Percentiles rank a stretch among this genome's conserved stretches.
phyloP scores from a whole-genome alignment of 257 asterid genomes.

The Agastache rugosa region DNA sequence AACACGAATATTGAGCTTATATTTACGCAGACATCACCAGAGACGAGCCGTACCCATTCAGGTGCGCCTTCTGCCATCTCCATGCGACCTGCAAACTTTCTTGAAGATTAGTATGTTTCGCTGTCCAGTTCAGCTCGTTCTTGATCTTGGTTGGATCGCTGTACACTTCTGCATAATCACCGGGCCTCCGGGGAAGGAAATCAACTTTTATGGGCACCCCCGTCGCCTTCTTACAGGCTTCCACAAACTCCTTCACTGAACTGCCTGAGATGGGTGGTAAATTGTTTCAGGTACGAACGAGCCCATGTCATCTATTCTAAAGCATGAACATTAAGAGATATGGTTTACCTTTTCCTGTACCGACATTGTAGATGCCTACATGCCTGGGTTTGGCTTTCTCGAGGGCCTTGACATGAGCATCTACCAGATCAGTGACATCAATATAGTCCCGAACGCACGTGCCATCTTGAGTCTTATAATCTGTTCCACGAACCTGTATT shows the following conservation, averaged over 20 bases:
- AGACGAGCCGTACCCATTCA: conserved; percentile 63
- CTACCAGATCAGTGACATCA: conserved; percentile 89
- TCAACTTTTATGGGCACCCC: conserved; percentile 82
- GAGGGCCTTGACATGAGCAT: conserved; percentile 93
- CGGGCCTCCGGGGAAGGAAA: conserved; percentile 86
- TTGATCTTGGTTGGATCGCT: conserved; percentile 81
- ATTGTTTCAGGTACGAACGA: conserved; percentile 12
- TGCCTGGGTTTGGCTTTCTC: conserved; percentile 72
- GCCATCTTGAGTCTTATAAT: conserved; percentile 80
- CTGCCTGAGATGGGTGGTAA: conserved; percentile 55
- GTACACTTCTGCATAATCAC: conserved; percentile 93
- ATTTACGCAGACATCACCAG: conserved; percentile 51
- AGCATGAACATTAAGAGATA: neutral
- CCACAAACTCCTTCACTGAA: conserved; percentile 95
- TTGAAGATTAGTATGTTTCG: conserved; percentile 68
- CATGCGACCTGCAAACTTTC: conserved; percentile 79
- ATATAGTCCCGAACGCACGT: conserved; percentile 89
- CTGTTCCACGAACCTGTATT: conserved; percentile 84
- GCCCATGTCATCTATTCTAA: neutral
- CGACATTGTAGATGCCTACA: conserved; percentile 86
- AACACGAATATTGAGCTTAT: conserved; percentile 33
- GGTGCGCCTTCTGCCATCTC: conserved; percentile 96
- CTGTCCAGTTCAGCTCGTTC: conserved; percentile 87
- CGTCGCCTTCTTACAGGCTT: conserved; percentile 90
- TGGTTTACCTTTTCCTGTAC: conserved; percentile 79